Base-by-base conservation (phyloP, 305 asterid genomes). In the Lippia alba region DNA sequence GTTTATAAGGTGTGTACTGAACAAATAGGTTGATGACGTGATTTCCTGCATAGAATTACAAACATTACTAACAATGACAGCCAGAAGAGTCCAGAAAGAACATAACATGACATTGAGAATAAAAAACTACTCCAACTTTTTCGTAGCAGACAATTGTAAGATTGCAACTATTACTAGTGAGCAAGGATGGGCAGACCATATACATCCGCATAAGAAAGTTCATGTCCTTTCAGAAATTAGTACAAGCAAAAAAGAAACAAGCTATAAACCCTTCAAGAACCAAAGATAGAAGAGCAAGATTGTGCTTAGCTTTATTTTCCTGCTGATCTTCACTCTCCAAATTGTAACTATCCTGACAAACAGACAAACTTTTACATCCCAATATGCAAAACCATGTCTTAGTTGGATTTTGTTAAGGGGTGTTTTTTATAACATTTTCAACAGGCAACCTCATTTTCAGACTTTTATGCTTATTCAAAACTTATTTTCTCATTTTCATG, bases 1-100 rank as follows among this genome's bases (percentile, higher is more conserved):
- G 99, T 70, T 85, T 89, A 59, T 89, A 91, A 33, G 98, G 98
- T 1, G 98, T 91, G 87, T 91, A 94, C 85, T 94, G 98, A 75
- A 94, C 69, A 78, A 94, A 94, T 75, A 94, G 87, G 82, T 89
- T 90, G 76, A 91, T 84, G 64, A 91, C 96, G 73, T 94, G 98
- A 81, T 89, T 87, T 75, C 98, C 97, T 93, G 76, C 15, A 71
- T 56, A 69, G 45, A 83, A 74, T 69, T 11, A 70, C 76, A 16
- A 40, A 49, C 19, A 56, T 67, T 57, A 71, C 48, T 56, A 5
- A 50, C 20, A 48, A 61, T 34, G 58, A 18, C 45, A 18, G 67
- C 18, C 11, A 30, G 30, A 64, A 46, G 59, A 51, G 49, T 70
- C 19, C 9, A 20, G 24, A 48, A 14, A 44, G 69, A 19, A 15